Base-by-base conservation (phyloP, 108 stramenopile species). In the Nannochloropsis granulata region DNA sequence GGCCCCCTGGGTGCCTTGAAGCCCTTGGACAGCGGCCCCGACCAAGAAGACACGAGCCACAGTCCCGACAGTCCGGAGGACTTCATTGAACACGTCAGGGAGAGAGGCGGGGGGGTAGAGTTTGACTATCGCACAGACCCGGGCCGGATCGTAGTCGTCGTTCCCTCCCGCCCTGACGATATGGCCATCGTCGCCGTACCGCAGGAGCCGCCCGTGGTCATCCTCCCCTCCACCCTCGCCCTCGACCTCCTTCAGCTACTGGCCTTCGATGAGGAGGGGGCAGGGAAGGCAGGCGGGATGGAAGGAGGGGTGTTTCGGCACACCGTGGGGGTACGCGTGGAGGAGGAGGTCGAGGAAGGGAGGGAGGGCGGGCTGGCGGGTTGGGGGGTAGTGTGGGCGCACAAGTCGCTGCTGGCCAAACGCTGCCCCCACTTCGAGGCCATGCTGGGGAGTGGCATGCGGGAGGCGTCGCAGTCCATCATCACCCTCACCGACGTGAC, bases 401-500 rank as follows among this genome's bases (percentile, higher is more conserved):
- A 71, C n/a, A 71, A 71, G 56, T 71, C 56, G 16, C n/a, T 71
- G 21, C n/a, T 71, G 56, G 21, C 21, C 56, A 16, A n/a, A n/a
- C 56, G 56, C 56, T 71, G 56, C 56, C 56, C 56, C 56, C n/a
- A 71, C 56, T 71, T 71, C 56, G 21, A 71, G 56, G 56, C 56
- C 0, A 71, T 71, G 56, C 56, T 71, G 2, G n/a, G 56, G 7
- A 71, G 79, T 80, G 86, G 86, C 45, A 87, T 87, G 86, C 79
- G 71, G 13, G 86, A 87, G 43, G 80, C 83, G 14, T 56, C 83
- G 2, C n/a, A 44, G 13, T 26, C 56, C 14, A 83, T 80, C 23
- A 79, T 56, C 1, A 19, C 80, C 23, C 79, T 87, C 21, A 46
- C 79, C n/a, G 86, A 87, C 79, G 80, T 84, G 26, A 56, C 83